Evolutionary conservation across 768 basidiomycete species (phyloP), one percentile per base, ranked within the genome.

Genomic region (Pleurotus ostreatus): DNA sequence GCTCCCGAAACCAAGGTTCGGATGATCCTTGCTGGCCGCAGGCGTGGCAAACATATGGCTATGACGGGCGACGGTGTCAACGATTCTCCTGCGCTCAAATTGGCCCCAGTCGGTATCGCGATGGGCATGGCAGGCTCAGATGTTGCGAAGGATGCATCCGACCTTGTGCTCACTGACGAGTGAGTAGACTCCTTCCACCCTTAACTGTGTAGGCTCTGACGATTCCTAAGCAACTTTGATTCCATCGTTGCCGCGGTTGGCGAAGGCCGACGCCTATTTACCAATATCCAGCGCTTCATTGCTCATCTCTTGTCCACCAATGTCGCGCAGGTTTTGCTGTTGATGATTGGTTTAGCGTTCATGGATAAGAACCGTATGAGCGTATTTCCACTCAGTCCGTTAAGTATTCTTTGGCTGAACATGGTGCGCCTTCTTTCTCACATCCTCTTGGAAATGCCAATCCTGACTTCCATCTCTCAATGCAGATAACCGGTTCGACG

Each of bases 151-250:
- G 72, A 72, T 48, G 72, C 71, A 18, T 71, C 72, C 2, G 72
- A 68, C 43, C 88, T 92, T 63, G 87, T 92, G 62, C 77, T 91
- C 40, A 88, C 89, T 88, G 83, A 87, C 66, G 85, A 86, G 69
- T 87, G 87, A 66, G 90, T 92, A 65, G 71, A 85, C 2, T 86
- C 85, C 12, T 85, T 91, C 62, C 84, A 88, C 57, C 20, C 5
- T 30, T 15, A n/a, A 7, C 20, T n/a, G 16, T 2, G 15, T 25
- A 12, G 9, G 5, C 5, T 3, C 51, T 23, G 8, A 40, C 1
- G 6, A 18, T 22, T 12, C 15, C 15, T 39, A 40, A 74, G 73
- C 63, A 82, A 84, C 67, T 84, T 85, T 63, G 78, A 81, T 43
- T 82, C 81, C 15, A 84, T 85, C 59, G 74, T 76, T n/a, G 75